These are phyloP conservation scores for Colletotrichum musae DNA, from an alignment of 2,329 filamentous ascomycete species.

Conservation along the genomic window DNA sequence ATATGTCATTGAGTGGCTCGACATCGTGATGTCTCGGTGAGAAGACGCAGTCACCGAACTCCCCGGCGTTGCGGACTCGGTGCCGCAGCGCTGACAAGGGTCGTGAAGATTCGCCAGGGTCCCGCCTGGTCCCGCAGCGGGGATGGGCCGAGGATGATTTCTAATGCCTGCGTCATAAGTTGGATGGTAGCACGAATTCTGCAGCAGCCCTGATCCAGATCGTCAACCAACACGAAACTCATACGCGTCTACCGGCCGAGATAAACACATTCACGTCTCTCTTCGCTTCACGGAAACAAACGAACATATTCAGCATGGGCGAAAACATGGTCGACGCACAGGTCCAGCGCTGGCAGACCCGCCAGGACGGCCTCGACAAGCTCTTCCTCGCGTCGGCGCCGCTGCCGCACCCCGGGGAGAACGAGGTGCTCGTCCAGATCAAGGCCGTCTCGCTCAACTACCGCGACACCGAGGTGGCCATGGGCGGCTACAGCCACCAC, in stretches of 20 bases:
- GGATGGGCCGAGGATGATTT: conserved; percentile 30
- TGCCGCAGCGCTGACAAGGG: conserved; percentile 4
- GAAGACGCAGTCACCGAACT: not conserved
- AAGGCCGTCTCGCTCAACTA: conserved; percentile 64
- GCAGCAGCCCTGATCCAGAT: not conserved
- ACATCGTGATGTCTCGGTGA: conserved; percentile 3
- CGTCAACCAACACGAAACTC: no score
- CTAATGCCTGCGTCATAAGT: conserved; percentile 37
- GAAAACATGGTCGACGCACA: conserved; percentile 26
- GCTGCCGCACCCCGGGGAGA: conserved; percentile 62
- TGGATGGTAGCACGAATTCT: conserved; percentile 1
- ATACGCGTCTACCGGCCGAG: no score
- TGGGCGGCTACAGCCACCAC: conserved; percentile 78
- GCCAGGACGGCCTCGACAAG: conserved; percentile 69
- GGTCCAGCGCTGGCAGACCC: conserved; percentile 66
- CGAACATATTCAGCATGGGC: not conserved
- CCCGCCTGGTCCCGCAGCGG: conserved; percentile 34
- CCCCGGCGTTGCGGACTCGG: not conserved
- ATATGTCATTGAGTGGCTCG: no score
- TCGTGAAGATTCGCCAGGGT: not conserved
- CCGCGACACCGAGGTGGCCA: conserved; percentile 70
- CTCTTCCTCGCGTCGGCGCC: conserved; percentile 60
- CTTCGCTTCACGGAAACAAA: not conserved
- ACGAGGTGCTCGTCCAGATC: conserved; percentile 67
- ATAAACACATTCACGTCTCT: no score